A percentile compares a stretch with the other conserved stretches of the same genome.
Evolutionary conservation across 2,329 filamentous ascomycete species (phyloP).

Genomic region (Arthroderma sp.): DNA sequence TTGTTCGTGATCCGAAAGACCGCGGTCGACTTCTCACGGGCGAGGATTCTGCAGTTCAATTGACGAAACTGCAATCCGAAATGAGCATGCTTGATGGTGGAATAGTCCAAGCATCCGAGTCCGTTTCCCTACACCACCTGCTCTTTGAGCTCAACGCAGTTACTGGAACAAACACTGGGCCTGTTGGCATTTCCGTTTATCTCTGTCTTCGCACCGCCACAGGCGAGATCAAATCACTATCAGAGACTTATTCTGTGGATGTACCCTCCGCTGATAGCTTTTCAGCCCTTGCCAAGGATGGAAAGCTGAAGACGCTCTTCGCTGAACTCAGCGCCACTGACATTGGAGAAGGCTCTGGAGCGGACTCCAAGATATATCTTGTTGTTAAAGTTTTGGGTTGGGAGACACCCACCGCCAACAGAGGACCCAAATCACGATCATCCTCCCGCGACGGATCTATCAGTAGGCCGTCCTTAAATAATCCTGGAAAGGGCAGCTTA

Average conservation of each 20-base stretch:
- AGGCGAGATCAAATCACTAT: constrained; percentile 52
- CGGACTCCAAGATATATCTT: constrained; percentile 64
- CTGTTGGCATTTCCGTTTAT: constrained; percentile 63
- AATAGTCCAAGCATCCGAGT: constrained; percentile 54
- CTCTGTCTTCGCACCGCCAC: constrained; percentile 59
- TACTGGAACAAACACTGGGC: constrained; percentile 59
- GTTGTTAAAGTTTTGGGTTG: constrained; percentile 64
- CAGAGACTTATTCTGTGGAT: constrained; percentile 70
- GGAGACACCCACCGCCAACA: constrained; percentile 27
- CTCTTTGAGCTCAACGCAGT: constrained; percentile 75
- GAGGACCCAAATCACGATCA: constrained; percentile 16
- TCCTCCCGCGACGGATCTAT: constrained; percentile 23
- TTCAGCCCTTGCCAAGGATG: constrained; percentile 48
- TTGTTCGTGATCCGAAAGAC: constrained; percentile 77
- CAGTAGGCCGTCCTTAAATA: constrained; percentile 14
- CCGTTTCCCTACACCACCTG: constrained; percentile 63
- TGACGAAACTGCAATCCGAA: constrained; percentile 80
- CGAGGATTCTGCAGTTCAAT: constrained; percentile 82
- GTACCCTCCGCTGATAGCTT: constrained; percentile 62
- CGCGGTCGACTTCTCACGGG: constrained; percentile 77
- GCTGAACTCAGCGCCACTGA: constrained; percentile 71
- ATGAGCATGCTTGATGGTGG: constrained; percentile 87
- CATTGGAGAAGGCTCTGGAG: constrained; percentile 46
- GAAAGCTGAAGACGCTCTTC: constrained; percentile 72
- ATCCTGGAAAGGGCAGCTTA: constrained; percentile 23